Conservation (phyloP, 2,329 filamentous ascomycete species). For the Scytalidium lignicola region DNA sequence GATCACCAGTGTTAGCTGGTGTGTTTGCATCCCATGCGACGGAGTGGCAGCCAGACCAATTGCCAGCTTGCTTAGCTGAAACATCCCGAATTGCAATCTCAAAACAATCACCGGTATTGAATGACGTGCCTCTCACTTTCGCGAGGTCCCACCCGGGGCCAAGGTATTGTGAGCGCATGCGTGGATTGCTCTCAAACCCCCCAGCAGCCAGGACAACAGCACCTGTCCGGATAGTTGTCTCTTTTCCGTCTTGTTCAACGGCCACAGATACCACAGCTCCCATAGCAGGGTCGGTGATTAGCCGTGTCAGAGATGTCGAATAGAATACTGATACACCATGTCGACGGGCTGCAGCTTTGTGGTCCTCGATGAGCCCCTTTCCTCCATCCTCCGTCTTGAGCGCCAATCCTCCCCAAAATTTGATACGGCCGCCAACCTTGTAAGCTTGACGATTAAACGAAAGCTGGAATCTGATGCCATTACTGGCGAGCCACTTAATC, state of each 20-base stretch:
- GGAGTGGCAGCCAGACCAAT: constrained; percentile 62
- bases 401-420: constrained; percentile 62
- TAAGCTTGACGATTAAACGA: constrained; percentile 64
- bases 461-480: constrained; percentile 53
- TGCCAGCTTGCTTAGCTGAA: constrained; percentile 46
- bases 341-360: constrained; percentile 36
- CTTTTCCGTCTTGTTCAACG: constrained; percentile 13
- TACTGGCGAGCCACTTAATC: constrained; percentile 49
- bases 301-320: constrained; percentile 41
- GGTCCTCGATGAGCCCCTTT: constrained; percentile 50
- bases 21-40: constrained; percentile 62
- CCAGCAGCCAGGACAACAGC: constrained; percentile 53
- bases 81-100: constrained; percentile 47
- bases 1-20: constrained; percentile 47
- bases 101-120: constrained; percentile 57
- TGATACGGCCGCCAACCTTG: constrained; percentile 51
- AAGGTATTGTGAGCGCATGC: constrained; percentile 46
- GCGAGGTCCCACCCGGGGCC: constrained; percentile 60
- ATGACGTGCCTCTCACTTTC: constrained; percentile 56
- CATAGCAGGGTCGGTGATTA: too few relatives aligned
- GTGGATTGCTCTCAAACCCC: constrained; percentile 58
- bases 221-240: constrained; percentile 27
- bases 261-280: too few relatives aligned
- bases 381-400: constrained; percentile 55
- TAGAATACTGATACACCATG: constrained; percentile 41